Evolutionary conservation across 108 stramenopile species (phyloP).

Genomic region (Nitzschia sp.): DNA sequence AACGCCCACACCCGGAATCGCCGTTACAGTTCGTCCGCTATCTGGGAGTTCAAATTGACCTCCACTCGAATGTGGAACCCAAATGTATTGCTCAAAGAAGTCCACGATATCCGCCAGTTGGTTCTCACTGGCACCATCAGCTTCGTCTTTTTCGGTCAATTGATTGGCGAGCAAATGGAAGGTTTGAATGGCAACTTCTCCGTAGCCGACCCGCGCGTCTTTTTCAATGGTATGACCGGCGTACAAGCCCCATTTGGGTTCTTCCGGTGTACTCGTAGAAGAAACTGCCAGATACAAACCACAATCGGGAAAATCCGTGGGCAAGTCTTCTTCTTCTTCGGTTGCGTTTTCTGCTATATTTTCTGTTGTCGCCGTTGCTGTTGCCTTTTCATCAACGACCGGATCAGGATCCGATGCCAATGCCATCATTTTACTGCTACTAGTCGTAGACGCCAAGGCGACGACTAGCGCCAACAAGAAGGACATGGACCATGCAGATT

Average conservation of each 20-base stretch:
- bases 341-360: no score
- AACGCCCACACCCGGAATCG: conserved; percentile 46
- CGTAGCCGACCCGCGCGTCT: conserved; percentile 24
- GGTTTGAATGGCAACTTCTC: conserved; percentile 48
- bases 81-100: conserved; percentile 49
- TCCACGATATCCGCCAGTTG: conserved; percentile 32
- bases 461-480: no score
- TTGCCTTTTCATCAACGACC: no score
- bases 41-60: conserved; percentile 30
- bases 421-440: no score
- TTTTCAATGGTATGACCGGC: conserved; percentile 31
- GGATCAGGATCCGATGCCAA: no score
- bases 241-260: conserved; percentile 53
- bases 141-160: conserved; percentile 10
- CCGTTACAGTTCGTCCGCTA: conserved; percentile 29
- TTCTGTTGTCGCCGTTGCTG: no score
- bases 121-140: conserved; percentile 20
- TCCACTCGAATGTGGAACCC: conserved; percentile 37
- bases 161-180: conserved; percentile 37
- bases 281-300: conserved; percentile 54
- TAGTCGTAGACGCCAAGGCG: no score
- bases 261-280: conserved; percentile 36
- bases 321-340: neutral
- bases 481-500: no score
- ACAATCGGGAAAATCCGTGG: conserved; percentile 22